Percentiles rank a stretch among this genome's conserved stretches.
Conservation (phyloP, 257 asterid species). For the Ehretia macrophylla region DNA sequence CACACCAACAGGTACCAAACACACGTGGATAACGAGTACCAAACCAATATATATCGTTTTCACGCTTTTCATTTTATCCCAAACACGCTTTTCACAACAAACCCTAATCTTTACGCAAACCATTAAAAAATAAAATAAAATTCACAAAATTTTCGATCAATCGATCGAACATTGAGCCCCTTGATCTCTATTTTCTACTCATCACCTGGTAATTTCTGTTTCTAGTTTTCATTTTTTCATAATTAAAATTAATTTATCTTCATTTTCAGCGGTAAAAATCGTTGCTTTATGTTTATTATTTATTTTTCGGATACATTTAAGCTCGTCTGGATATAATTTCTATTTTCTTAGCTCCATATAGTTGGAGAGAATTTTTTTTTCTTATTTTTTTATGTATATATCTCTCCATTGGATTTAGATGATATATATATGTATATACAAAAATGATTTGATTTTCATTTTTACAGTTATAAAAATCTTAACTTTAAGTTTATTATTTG, state of each 20-base stretch:
- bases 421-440: too few species aligned
- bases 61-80: neutral
- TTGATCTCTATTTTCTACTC: neutral
- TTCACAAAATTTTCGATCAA: neutral
- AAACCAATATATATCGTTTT: too few species aligned
- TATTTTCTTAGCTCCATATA: too few species aligned
- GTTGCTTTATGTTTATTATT: neutral
- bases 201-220: constrained; percentile 2
- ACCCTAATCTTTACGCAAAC: constrained; percentile 4
- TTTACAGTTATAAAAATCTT: too few species aligned
- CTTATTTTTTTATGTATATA: too few species aligned
- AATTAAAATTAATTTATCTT: neutral
- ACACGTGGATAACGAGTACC: neutral
- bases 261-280: neutral
- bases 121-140: neutral
- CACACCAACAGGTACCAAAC: neutral
- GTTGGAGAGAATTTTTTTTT: too few species aligned
- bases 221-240: neutral
- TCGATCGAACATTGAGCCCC: neutral
- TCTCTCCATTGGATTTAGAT: too few species aligned
- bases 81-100: constrained; percentile 1
- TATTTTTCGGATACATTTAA: too few species aligned
- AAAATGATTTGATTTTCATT: neutral
- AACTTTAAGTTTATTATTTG: too few species aligned
- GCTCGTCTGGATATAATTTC: too few species aligned